These are phyloP conservation scores for Trametes sanguinea DNA, from an alignment of 768 basidiomycete genomes.

Conservation along the genomic window DNA sequence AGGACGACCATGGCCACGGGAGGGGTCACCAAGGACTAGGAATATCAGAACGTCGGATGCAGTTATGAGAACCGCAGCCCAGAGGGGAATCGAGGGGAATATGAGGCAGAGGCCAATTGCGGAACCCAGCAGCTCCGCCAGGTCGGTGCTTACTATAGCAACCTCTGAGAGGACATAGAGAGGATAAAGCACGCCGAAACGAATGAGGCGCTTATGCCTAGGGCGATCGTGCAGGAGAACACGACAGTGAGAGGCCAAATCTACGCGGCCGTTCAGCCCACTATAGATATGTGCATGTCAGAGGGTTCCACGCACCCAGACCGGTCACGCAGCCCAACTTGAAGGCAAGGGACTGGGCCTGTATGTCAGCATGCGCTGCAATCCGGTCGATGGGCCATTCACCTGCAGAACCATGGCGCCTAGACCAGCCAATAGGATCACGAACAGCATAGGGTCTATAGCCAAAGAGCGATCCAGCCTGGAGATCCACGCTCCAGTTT, in stretches of 20 bases:
- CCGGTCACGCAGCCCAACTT: slow-evolving; percentile 83
- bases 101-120: slow-evolving; percentile 59
- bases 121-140: slow-evolving; percentile 60
- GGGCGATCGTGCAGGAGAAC: slow-evolving; percentile 45
- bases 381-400: slow-evolving; percentile 15
- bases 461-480: slow-evolving; percentile 85
- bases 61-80: slow-evolving; percentile 50
- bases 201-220: slow-evolving; percentile 37
- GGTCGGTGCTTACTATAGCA: slow-evolving; percentile 56
- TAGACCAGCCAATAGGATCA: slow-evolving; percentile 79
- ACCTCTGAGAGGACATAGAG: slow-evolving; percentile 47
- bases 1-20: slow-evolving; percentile 52
- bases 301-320: slow-evolving; percentile 50
- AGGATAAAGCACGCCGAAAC: slow-evolving; percentile 45
- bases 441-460: slow-evolving; percentile 78
- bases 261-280: slow-evolving; percentile 25
- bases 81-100: slow-evolving; percentile 51
- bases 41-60: slow-evolving; percentile 54
- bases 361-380: neutral
- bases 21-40: slow-evolving; percentile 68
- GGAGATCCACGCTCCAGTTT: slow-evolving; percentile 89
- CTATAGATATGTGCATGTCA: neutral
- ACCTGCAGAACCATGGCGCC: slow-evolving; percentile 85
- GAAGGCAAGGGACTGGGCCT: slow-evolving; percentile 64
- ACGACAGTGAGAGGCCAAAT: slow-evolving; percentile 50